These are phyloP conservation scores for Populus hybrid DNA, from an alignment of 441 rosid species.

Conservation along the genomic window DNA sequence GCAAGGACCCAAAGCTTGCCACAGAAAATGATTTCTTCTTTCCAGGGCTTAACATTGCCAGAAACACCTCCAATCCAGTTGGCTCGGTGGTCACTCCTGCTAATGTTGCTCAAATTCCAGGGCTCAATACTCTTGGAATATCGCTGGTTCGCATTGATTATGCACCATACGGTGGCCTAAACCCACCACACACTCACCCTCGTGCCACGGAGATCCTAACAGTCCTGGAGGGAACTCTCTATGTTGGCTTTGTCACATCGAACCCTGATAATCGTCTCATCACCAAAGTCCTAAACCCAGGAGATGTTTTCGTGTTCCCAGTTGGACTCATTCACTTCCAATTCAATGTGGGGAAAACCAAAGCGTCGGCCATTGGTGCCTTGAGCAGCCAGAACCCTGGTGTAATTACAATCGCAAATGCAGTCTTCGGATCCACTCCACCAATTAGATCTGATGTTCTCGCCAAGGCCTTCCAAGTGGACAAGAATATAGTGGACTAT, in stretches of 20 bases:
- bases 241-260: constrained; percentile 25
- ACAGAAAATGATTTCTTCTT: constrained; percentile 39
- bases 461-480: constrained; percentile 19
- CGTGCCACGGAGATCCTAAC: too few relatives aligned
- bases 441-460: constrained; percentile 28
- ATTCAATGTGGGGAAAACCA: constrained; percentile 35
- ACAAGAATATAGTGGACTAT: neutral
- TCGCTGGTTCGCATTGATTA: too few relatives aligned
- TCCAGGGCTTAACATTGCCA: constrained; percentile 12
- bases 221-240: constrained; percentile 23
- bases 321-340: constrained; percentile 55
- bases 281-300: constrained; percentile 36
- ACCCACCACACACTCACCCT: too few relatives aligned
- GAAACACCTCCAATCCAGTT: too few relatives aligned
- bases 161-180: too few relatives aligned
- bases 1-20: constrained; percentile 42
- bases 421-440: constrained; percentile 43
- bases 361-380: constrained; percentile 33
- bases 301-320: constrained; percentile 56
- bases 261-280: constrained; percentile 24
- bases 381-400: constrained; percentile 52
- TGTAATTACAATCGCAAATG: neutral
- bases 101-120: too few relatives aligned
- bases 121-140: too few relatives aligned
- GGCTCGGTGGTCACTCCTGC: too few relatives aligned